Base-by-base conservation (phyloP, 768 basidiomycete genomes). In the Leccinum truebloodii region DNA sequence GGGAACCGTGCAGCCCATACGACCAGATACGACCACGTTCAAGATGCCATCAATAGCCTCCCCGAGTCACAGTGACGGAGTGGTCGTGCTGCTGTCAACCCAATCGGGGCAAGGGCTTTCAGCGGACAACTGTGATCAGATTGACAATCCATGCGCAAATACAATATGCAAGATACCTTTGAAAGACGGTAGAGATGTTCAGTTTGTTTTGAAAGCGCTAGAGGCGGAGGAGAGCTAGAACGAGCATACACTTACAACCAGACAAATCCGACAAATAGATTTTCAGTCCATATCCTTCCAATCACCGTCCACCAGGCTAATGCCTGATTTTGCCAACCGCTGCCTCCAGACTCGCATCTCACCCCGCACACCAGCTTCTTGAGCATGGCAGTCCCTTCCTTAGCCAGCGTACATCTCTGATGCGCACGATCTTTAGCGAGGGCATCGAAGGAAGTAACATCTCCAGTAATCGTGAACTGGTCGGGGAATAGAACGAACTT, bases 341-440 rank as follows among this genome's bases (percentile, higher is more conserved):
- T 82, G 79, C 61, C 80, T 80, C 92, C 92, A 94, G 58, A 86
- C 82, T 63, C 79, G 76, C 84, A 94, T 87, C 70, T 91, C 88
- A 48, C 90, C 92, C 73, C 91, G 90, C 16, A 91, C 82, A 9
- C 91, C 92, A 7, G 91, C 83, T 63, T 82, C 85, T 63, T 83
- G 85, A 26, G 92, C 92, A 59, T 81, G 78, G 1, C 73, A 92
- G 81, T 0, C 89, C 91, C 55, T 80, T 81, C 57, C 86, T 76
- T 35, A 93, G 73, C 90, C 91, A 93, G 34, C 84, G 83, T 18
- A 90, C 80, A 64, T 92, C 89, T 60, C 89, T 78, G 16, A 81
- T 78, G 16, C 87, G 82, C 20, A 94, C 75, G 8, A 82, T 79
- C 46, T 76, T 69, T 24, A 94, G 78, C 13, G 76, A 67, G 1